Evolutionary conservation across 306 rosid genomes (phyloP), one percentile per base, ranked within the genome.

Genomic region (Delonix regia): DNA sequence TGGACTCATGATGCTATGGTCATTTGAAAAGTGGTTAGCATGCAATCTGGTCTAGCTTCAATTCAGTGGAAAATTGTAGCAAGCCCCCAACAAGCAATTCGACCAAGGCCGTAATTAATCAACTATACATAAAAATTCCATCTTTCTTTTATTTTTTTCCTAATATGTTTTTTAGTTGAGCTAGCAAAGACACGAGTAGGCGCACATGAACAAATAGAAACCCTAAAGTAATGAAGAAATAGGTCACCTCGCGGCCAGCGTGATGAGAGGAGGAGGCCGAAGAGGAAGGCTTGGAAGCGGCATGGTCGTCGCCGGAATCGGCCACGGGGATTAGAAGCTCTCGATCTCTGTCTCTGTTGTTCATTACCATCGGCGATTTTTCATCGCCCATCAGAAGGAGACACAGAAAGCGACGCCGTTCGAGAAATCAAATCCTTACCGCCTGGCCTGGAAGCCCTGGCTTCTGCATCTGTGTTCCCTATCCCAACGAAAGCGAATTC

Each of bases 261-360:
- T 86, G 93, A 71, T 90, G 94, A 24, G 83, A 34, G 13, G 92
- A 77, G 0, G 90, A 78, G 4, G 97, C 77, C 0, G 94, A 85
- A 0, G 89, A 80, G 1, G 97, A 92, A 3, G 98, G 92, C 44
- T 90, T 94, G 68, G 90, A 87, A 34, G 89, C 77, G 27, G 82
- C 74, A 27, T 61, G 89, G 33, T 80, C 88, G 59, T 77, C 78
- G 60, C 41, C 79, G 77, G 92, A 75, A 62, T 83, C 78, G 24
- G 91, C 92, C 53, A 92, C 93, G 33, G 98, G 97, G 73, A 94
- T 88, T 27, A 94, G 97, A 86, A 92, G 97, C 88, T 94, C 97
- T 5, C 91, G 97, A 88, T 94, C 98, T 84, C 92, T 82, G 47
- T 92, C 98, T 86, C 97, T 92, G 79, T 59, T 81, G 15, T 85